Percentiles rank a stretch among this genome's conserved stretches.
Conservation (phyloP, 2,329 filamentous ascomycete genomes). For the Aspergillus hortae region DNA sequence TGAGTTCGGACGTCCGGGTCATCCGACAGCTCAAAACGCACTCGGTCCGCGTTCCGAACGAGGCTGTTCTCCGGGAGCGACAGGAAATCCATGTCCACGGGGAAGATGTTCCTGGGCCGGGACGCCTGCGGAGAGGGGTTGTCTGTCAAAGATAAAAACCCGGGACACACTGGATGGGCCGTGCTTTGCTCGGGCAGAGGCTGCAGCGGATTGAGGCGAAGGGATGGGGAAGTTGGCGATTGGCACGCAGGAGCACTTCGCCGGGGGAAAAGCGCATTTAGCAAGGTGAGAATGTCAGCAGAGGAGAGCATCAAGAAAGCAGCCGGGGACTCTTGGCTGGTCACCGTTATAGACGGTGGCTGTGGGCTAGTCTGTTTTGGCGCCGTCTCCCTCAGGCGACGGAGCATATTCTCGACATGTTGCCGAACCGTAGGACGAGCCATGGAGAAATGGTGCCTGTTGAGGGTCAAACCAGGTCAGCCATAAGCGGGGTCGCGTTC, state of each 20-base stretch:
- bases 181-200: constrained; percentile 16
- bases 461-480: neutral
- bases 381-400: constrained; percentile 19
- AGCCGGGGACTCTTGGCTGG: constrained; percentile 20
- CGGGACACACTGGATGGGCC: no score
- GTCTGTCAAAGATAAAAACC: no score
- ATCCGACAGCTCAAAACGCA: constrained; percentile 40
- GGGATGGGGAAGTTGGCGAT: constrained; percentile 24
- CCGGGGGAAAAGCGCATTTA: constrained; percentile 75
- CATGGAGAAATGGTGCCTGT: constrained; percentile 35
- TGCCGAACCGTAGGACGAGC: constrained; percentile 30
- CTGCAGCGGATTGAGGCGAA: constrained; percentile 19
- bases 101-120: constrained; percentile 26
- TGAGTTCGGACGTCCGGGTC: constrained; percentile 48
- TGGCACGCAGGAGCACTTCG: constrained; percentile 22
- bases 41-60: constrained; percentile 34
- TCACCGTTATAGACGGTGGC: constrained; percentile 42
- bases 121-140: constrained; percentile 12
- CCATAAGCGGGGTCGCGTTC: neutral
- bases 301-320: constrained; percentile 77
- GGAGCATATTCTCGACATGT: constrained; percentile 39
- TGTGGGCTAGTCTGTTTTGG: constrained; percentile 3
- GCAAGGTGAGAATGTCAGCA: constrained; percentile 72
- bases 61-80: constrained; percentile 23
- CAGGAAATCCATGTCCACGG: constrained; percentile 28